phyloP scores from a whole-genome alignment of 805 yeast species.

The Yarrowia phangngaensis region DNA sequence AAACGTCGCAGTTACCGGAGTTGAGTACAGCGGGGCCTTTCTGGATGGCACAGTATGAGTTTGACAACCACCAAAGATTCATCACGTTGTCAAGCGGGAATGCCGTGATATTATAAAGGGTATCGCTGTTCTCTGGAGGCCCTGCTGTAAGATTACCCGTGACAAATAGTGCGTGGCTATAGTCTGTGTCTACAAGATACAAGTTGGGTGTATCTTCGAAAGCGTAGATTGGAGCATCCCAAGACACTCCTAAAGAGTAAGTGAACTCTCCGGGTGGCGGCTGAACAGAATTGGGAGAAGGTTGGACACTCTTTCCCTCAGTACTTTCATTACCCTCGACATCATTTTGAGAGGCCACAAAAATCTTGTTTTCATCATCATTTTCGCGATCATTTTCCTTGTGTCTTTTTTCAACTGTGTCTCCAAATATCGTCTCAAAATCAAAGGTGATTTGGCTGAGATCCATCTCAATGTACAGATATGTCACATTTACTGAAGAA shows the following conservation, averaged over 20 bases:
- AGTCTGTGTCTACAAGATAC: constrained; percentile 66
- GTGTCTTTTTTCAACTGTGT: neutral
- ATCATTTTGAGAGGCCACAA: constrained; percentile 1
- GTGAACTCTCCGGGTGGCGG: constrained; percentile 16
- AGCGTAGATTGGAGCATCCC: constrained; percentile 27
- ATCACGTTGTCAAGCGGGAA: constrained; percentile 23
- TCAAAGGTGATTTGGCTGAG: neutral
- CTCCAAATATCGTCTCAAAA: no score
- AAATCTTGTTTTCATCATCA: neutral
- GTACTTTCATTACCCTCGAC: no score
- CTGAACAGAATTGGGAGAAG: neutral
- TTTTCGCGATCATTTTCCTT: neutral
- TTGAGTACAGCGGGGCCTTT: constrained; percentile 47
- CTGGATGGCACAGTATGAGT: constrained; percentile 69
- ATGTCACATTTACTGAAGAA: constrained; percentile 33
- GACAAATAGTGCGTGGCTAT: constrained; percentile 59
- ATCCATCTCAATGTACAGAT: constrained; percentile 14
- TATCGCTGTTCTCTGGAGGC: constrained; percentile 13
- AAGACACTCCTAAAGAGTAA: constrained; percentile 57
- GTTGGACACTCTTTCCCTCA: neutral
- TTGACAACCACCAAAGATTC: constrained; percentile 27
- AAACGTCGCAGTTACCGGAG: constrained; percentile 36
- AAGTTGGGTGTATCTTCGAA: constrained; percentile 30
- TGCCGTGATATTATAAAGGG: constrained; percentile 31
- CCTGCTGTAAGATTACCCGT: constrained; percentile 50